These are phyloP conservation scores for Aspergillus hancockii DNA, from an alignment of 495 filamentous ascomycete species.

Conservation along the genomic window DNA sequence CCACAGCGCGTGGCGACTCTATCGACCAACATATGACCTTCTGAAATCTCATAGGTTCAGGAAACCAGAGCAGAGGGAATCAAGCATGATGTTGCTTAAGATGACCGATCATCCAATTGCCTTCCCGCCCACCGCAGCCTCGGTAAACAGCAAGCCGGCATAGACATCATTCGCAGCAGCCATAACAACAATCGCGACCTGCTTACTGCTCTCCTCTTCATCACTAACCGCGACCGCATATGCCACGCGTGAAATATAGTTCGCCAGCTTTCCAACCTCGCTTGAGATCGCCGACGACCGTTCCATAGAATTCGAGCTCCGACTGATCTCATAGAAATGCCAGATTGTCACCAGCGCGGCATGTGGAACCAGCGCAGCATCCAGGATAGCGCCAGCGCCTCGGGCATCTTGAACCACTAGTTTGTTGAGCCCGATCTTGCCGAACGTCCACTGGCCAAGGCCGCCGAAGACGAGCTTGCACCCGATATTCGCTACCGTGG, in stretches of 20 bases:
- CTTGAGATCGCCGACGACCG: neutral
- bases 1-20: too few relatives aligned
- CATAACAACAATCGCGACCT: neutral
- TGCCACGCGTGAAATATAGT: neutral
- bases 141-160: neutral
- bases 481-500: neutral
- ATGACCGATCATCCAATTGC: too few relatives aligned
- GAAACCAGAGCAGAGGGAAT: too few relatives aligned
- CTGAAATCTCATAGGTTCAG: too few relatives aligned
- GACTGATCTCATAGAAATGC: constrained; percentile 9
- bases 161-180: neutral
- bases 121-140: neutral
- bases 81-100: too few relatives aligned
- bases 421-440: neutral
- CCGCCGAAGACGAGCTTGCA: neutral
- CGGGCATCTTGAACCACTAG: neutral
- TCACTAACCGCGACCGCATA: constrained; percentile 3
- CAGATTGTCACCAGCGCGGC: neutral
- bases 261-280: neutral
- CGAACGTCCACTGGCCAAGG: neutral
- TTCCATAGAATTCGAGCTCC: neutral
- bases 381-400: neutral
- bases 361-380: neutral
- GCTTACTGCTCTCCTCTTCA: neutral
- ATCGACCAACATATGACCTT: too few relatives aligned